Percentiles rank a stretch among this genome's conserved stretches.
Conservation (phyloP, 768 basidiomycete genomes). For the Suillus variegatus region DNA sequence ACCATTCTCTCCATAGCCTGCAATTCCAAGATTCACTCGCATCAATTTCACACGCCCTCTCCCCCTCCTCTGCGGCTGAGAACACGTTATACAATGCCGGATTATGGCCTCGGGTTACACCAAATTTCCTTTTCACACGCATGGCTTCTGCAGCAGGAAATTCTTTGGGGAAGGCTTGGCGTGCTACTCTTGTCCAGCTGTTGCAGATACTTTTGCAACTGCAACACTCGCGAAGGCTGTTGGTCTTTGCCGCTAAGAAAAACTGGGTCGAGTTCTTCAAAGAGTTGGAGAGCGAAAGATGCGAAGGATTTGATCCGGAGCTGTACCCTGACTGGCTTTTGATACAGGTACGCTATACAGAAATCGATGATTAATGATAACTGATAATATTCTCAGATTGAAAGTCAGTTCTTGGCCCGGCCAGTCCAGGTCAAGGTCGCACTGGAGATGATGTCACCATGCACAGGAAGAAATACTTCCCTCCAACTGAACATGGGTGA, state of each 20-base stretch:
- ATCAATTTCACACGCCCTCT: background rate
- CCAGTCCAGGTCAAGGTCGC: constrained; percentile 25
- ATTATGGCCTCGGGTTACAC: constrained; percentile 35
- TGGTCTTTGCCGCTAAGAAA: constrained; percentile 19
- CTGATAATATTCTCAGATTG: constrained; percentile 26
- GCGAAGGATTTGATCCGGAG: constrained; percentile 6
- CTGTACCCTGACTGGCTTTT: constrained; percentile 13
- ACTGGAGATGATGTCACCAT: constrained; percentile 29
- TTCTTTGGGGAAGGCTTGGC: constrained; percentile 23
- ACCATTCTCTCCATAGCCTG: background rate
- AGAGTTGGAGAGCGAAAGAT: constrained; percentile 11
- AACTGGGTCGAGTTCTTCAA: constrained; percentile 11
- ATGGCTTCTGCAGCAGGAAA: constrained; percentile 20
- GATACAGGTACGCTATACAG: constrained; percentile 11
- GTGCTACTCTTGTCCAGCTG: constrained; percentile 22
- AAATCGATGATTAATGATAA: background rate
- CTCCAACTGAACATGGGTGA: constrained; percentile 36
- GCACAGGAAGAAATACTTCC: constrained; percentile 17
- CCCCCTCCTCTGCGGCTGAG: background rate
- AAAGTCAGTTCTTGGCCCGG: constrained; percentile 25
- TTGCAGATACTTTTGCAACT: constrained; percentile 28
- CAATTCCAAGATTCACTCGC: background rate
- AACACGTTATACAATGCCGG: constrained; percentile 9
- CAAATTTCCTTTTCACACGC: constrained; percentile 25
- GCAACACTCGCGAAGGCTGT: constrained; percentile 34